Percentiles rank a stretch among this genome's conserved stretches.
Conservation (phyloP, 1,284 basidiomycete species). For the Trametes sp. region DNA sequence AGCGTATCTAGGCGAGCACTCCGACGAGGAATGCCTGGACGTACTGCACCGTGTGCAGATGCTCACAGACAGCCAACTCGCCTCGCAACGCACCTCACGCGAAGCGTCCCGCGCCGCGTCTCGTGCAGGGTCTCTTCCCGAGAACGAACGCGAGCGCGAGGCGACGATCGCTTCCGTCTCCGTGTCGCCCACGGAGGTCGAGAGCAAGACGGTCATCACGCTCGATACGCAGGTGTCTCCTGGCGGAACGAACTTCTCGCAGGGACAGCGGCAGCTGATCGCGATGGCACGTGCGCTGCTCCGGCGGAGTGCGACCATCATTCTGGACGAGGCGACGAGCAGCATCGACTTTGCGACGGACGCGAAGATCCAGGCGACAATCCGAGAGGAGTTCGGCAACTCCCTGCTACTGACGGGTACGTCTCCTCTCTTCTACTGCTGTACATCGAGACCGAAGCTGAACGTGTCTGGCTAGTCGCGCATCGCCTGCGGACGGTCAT, state of each 20-base stretch:
- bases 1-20: slow-evolving; percentile 66
- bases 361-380: slow-evolving; percentile 81
- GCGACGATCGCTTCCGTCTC: slow-evolving; percentile 46
- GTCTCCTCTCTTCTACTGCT: background rate
- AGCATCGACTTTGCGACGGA: slow-evolving; percentile 82
- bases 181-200: slow-evolving; percentile 53
- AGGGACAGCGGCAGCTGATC: slow-evolving; percentile 85
- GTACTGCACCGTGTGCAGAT: slow-evolving; percentile 72
- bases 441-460: background rate
- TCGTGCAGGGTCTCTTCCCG: slow-evolving; percentile 45
- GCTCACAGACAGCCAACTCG: slow-evolving; percentile 54
- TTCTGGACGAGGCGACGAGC: slow-evolving; percentile 86
- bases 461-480: slow-evolving; percentile 51
- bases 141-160: slow-evolving; percentile 46
- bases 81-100: slow-evolving; percentile 56
- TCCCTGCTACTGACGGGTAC: slow-evolving; percentile 54
- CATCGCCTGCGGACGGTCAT: slow-evolving; percentile 79
- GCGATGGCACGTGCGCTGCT: slow-evolving; percentile 84
- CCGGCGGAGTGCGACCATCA: slow-evolving; percentile 77
- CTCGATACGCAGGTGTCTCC: slow-evolving; percentile 80
- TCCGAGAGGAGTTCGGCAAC: slow-evolving; percentile 79
- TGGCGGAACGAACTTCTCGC: slow-evolving; percentile 85
- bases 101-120: slow-evolving; percentile 53
- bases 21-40: slow-evolving; percentile 80
- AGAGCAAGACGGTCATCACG: slow-evolving; percentile 61